A percentile compares a stretch with the other conserved stretches of the same genome.
phyloP scores from a whole-genome alignment of 371 early-diverging fungal genomes.

The Dinochytrium kinnereticum region DNA sequence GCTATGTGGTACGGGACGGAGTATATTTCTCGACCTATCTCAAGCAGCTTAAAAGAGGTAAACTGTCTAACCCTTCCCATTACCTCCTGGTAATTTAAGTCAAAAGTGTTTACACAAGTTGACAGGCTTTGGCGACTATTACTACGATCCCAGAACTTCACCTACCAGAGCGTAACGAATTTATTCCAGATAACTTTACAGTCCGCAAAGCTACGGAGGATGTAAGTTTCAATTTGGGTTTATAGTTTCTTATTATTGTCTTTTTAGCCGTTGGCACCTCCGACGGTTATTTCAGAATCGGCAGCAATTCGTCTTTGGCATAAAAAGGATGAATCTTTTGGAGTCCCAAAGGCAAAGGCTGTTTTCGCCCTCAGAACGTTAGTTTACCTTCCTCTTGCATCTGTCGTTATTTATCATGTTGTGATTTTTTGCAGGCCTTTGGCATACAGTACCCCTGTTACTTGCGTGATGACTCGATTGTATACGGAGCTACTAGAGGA shows the following conservation, averaged over 20 bases:
- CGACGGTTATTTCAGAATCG: conserved; percentile 67
- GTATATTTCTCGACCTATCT: conserved; percentile 73
- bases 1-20: conserved; percentile 87
- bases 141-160: conserved; percentile 54
- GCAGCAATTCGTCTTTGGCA: conserved; percentile 81
- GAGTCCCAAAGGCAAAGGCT: conserved; percentile 76
- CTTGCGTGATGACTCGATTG: conserved; percentile 63
- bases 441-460: conserved; percentile 51
- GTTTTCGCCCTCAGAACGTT: conserved; percentile 56
- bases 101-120: too few species aligned
- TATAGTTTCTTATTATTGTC: not conserved
- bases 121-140: conserved; percentile 56
- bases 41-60: conserved; percentile 62
- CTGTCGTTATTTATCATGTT: not conserved
- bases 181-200: conserved; percentile 70
- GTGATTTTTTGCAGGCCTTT: conserved; percentile 41
- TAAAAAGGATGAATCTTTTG: conserved; percentile 92
- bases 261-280: conserved; percentile 34
- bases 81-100: too few species aligned
- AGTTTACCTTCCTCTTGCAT: not conserved
- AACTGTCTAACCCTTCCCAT: too few species aligned
- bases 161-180: conserved; percentile 79
- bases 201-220: conserved; percentile 29
- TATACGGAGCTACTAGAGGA: conserved; percentile 81
- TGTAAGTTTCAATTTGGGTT: not conserved